Evolutionary conservation across 768 basidiomycete species (phyloP).

Genomic region (Sporobolomyces phaffii): DNA sequence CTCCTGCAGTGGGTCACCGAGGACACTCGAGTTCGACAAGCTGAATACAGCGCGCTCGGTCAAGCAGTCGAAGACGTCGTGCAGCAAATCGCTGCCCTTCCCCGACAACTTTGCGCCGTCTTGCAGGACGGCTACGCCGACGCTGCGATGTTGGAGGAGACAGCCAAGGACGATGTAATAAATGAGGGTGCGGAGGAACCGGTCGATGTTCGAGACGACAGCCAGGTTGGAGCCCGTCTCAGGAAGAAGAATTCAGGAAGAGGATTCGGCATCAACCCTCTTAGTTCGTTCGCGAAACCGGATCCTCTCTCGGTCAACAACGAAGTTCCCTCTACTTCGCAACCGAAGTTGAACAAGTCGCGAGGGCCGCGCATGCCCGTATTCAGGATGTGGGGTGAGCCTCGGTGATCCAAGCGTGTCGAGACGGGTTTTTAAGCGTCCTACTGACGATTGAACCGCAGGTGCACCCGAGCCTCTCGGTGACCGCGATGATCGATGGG

Average conservation of each 20-base stretch:
- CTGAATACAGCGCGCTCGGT: neutral
- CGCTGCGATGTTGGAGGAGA: neutral
- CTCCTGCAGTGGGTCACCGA: slow-evolving; percentile 12
- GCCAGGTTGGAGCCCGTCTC: neutral
- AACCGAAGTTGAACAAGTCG: neutral
- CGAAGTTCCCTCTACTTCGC: neutral
- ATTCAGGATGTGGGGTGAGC: slow-evolving; percentile 22
- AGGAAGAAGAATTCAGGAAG: neutral
- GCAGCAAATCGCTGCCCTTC: slow-evolving; percentile 17
- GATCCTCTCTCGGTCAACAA: neutral
- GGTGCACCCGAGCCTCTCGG: slow-evolving; percentile 18
- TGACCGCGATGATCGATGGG: slow-evolving; percentile 8
- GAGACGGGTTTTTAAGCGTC: no score
- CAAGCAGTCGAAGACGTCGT: slow-evolving; percentile 8
- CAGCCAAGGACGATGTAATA: no score
- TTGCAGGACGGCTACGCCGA: neutral
- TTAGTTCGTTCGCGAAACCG: slow-evolving; percentile 15
- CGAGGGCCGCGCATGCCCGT: slow-evolving; percentile 28
- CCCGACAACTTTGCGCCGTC: slow-evolving; percentile 14
- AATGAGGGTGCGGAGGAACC: no score
- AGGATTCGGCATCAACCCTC: slow-evolving; percentile 14
- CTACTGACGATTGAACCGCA: no score
- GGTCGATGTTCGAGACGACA: no score
- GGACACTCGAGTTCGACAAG: slow-evolving; percentile 18
- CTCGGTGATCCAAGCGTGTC: no score